Base-by-base conservation (phyloP, 352 stramenopile species). In the Globisporangium ultimum region DNA sequence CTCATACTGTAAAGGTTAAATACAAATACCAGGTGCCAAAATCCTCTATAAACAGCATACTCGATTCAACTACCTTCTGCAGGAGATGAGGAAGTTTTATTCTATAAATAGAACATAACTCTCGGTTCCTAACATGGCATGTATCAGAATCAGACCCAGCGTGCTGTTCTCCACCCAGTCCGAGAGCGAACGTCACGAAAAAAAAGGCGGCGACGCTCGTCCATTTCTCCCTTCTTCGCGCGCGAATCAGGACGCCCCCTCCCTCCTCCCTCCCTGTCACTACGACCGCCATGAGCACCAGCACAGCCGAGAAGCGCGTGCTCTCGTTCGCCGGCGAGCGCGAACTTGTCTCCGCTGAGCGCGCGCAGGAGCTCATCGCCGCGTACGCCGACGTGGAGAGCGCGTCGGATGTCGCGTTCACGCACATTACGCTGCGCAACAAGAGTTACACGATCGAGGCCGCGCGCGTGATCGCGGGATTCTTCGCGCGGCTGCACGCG, bases 371-470 rank as follows among this genome's bases (percentile, higher is more conserved):
- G 64, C 71, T 95, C 15, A 64, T 95, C 34, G 61, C 58, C 22
- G 60, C 75, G 48, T 87, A 89, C 52, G 70, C 64, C 0, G 53
- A 67, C 22, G 61, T 66, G 13, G 72, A 76, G 41, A 17, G 57
- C 38, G 55, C 70, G 32, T 41, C 65, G 18, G 54, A 66, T 5
- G 49, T 62, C 53, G 50, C 65, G 22, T 95, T 91, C 69, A 81
- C 78, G 55, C 83, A 89, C 68, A 88, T 95, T 48, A 90, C 86
- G 61, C 76, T 95, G 64, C 84, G 86, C 61, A 91, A 95, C 74
- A 95, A 95, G 78, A 93, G 84, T 76, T 93, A 91, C 76, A 91
- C 83, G 34, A 58, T 95, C 40, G 84, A 77, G 52, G 86, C 86
- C 0, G 84, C 86, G 36, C 72, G 78, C 21, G 79, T 93, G 41